Evolutionary conservation across 768 basidiomycete genomes (phyloP).

Genomic region (Stropharia rugosoannulata): DNA sequence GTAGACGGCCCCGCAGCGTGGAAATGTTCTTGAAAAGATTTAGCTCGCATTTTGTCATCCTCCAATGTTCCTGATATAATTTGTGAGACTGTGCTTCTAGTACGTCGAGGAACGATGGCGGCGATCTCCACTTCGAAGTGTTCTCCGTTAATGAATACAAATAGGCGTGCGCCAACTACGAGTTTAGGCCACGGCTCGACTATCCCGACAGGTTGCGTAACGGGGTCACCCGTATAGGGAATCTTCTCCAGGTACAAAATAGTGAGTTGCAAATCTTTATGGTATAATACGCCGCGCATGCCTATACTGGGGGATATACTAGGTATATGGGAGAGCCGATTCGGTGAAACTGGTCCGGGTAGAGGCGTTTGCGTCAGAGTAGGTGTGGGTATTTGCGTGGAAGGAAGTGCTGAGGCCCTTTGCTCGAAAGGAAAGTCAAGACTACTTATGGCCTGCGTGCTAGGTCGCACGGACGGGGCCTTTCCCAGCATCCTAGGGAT

Average conservation of each 20-base stretch:
- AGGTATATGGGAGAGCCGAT: not conserved
- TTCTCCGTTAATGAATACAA: not conserved
- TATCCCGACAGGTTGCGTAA: not conserved
- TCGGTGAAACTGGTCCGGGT: not conserved
- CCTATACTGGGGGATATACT: not conserved
- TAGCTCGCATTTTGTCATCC: no score
- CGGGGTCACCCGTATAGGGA: not conserved
- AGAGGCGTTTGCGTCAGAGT: not conserved
- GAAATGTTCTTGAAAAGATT: no score
- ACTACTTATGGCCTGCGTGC: no score
- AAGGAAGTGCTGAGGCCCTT: no score
- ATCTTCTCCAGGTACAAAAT: not conserved
- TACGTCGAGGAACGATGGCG: no score
- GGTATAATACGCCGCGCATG: not conserved
- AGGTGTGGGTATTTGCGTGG: no score
- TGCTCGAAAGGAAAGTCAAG: no score
- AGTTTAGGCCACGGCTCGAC: not conserved
- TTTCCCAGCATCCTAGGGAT: no score
- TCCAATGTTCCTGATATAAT: no score
- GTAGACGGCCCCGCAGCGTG: no score
- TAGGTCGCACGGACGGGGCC: no score
- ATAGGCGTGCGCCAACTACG: not conserved
- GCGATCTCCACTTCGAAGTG: not conserved
- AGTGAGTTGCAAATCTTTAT: not conserved
- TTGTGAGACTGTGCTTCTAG: no score